Conservation (phyloP, 176 grass and related monocot genomes). For the Musa schizocarpa region DNA sequence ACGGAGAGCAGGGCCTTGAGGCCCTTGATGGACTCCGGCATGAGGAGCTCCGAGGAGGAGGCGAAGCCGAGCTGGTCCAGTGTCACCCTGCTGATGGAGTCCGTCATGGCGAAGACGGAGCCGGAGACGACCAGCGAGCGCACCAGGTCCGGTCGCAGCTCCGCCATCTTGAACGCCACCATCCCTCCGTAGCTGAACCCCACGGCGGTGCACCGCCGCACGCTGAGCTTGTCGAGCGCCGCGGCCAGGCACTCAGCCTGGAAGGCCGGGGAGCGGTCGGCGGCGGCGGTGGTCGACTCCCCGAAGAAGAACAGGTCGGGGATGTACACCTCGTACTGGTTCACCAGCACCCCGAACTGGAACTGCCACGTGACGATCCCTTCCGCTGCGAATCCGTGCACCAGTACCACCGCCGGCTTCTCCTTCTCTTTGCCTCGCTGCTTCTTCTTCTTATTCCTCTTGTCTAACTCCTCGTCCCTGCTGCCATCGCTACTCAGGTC, state of each 20-base stretch:
- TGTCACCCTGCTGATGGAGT: slow-evolving; percentile 52
- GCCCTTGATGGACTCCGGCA: slow-evolving; percentile 77
- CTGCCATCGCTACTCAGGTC: too few species aligned
- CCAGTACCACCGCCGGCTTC: slow-evolving; percentile 54
- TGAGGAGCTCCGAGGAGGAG: slow-evolving; percentile 62
- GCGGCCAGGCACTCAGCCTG: slow-evolving; percentile 55
- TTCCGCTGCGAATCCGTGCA: slow-evolving; percentile 86
- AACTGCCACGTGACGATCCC: slow-evolving; percentile 94
- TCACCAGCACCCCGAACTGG: slow-evolving; percentile 78
- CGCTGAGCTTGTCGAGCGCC: slow-evolving; percentile 53
- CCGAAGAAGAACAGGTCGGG: slow-evolving; percentile 93
- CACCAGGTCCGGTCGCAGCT: slow-evolving; percentile 56
- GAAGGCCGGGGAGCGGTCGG: slow-evolving; percentile 67
- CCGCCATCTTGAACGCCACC: slow-evolving; percentile 91
- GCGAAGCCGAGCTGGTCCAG: slow-evolving; percentile 58
- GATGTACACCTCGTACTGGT: slow-evolving; percentile 73
- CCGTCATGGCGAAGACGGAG: slow-evolving; percentile 73
- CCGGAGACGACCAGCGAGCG: slow-evolving; percentile 69
- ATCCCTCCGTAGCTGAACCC: slow-evolving; percentile 98
- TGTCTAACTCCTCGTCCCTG: neutral
- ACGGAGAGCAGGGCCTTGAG: slow-evolving; percentile 75
- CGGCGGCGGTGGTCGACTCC: slow-evolving; percentile 31
- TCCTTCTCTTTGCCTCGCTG: slow-evolving; percentile 20
- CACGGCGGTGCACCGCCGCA: slow-evolving; percentile 60
- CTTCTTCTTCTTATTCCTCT: neutral